A percentile compares a stretch with the other conserved stretches of the same genome.
Conservation (phyloP, 768 basidiomycete genomes). For the Lactarius deliciosus region DNA sequence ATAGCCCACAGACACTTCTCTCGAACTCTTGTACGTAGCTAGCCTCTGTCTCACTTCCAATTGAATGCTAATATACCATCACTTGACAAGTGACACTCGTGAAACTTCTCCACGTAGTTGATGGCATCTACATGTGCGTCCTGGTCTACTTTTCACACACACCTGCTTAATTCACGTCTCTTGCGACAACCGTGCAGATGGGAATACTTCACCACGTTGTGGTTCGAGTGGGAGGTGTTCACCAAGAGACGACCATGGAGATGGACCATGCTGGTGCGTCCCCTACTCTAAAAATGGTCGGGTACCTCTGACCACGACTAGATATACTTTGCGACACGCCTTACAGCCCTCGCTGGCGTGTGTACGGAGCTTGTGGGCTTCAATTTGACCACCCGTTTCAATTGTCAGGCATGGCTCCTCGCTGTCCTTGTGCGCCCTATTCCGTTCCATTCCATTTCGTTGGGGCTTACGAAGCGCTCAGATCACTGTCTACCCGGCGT, state of each 20-base stretch:
- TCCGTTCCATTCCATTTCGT: too few species aligned
- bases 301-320: neutral
- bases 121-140: constrained; percentile 14
- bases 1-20: neutral
- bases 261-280: neutral
- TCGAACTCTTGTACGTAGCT: neutral
- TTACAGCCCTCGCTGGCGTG: neutral
- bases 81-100: neutral
- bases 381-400: neutral
- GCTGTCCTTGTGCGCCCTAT: neutral
- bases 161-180: neutral
- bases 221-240: neutral
- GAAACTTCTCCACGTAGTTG: neutral
- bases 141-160: neutral
- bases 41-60: neutral
- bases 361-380: constrained; percentile 1
- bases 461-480: neutral
- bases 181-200: neutral
- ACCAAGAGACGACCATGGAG: neutral
- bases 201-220: constrained; percentile 5
- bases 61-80: neutral
- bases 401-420: constrained; percentile 7
- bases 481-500: neutral
- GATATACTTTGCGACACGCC: neutral
- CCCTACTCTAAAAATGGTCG: neutral